Evolutionary conservation across 768 basidiomycete species (phyloP).

Genomic region (Pleurotus djamor): DNA sequence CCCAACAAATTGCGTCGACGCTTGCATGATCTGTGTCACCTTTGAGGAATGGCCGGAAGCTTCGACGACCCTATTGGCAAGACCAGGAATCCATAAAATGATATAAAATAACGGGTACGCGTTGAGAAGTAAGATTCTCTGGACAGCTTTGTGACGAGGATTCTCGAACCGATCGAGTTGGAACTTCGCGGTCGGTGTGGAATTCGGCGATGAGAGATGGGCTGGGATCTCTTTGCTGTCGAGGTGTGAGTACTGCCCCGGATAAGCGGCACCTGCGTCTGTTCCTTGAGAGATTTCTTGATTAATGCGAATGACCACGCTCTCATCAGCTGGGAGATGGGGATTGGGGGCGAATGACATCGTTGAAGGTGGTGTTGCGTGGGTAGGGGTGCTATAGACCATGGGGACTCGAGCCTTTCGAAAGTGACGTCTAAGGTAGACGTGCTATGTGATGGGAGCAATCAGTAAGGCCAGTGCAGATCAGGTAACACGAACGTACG

Average conservation of each 20-base stretch:
- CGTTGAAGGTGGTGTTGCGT: background rate
- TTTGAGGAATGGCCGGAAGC: conserved; percentile 8
- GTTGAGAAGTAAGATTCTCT: conserved; percentile 11
- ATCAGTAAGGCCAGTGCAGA: background rate
- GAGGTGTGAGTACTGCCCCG: background rate
- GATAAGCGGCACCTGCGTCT: background rate
- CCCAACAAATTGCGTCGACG: conserved; percentile 11
- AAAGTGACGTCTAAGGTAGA: background rate
- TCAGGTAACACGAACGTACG: background rate
- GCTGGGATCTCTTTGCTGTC: background rate
- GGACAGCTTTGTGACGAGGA: background rate
- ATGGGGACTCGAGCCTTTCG: background rate
- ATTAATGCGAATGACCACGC: background rate
- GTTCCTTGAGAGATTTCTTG: background rate
- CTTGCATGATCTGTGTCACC: conserved; percentile 9
- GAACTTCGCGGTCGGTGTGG: background rate
- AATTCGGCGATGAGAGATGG: background rate
- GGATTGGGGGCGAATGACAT: background rate
- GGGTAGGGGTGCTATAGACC: background rate
- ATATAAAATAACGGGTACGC: conserved; percentile 16
- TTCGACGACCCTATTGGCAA: conserved; percentile 12
- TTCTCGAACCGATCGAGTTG: background rate
- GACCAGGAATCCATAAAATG: conserved; percentile 13
- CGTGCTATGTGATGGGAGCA: background rate
- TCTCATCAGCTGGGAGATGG: background rate